These are phyloP conservation scores for Umbelopsis sp. DNA, from an alignment of 192 early-diverging fungal genomes.

Conservation along the genomic window DNA sequence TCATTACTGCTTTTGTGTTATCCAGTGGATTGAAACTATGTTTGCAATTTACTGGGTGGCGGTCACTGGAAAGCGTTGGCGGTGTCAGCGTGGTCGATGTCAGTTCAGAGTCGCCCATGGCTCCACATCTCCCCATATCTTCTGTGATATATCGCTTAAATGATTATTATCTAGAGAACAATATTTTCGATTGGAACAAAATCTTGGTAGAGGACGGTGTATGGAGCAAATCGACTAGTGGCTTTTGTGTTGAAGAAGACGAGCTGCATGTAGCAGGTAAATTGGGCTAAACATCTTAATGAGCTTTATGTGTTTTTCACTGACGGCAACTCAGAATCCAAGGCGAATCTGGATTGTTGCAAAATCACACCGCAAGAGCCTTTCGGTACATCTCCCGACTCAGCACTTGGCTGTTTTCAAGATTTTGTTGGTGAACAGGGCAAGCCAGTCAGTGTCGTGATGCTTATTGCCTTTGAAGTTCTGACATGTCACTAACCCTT, in stretches of 20 bases:
- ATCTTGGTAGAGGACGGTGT: constrained; percentile 37
- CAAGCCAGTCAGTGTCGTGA: background rate
- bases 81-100: constrained; percentile 68
- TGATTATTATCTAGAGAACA: constrained; percentile 30
- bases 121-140: constrained; percentile 43
- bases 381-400: constrained; percentile 55
- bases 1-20: constrained; percentile 43
- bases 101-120: constrained; percentile 48
- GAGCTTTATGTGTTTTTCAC: background rate
- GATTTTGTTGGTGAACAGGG: background rate
- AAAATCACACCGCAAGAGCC: constrained; percentile 52
- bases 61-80: constrained; percentile 46
- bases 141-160: constrained; percentile 42
- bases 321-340: background rate
- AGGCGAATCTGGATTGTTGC: constrained; percentile 56
- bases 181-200: constrained; percentile 50
- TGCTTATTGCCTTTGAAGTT: background rate
- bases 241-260: constrained; percentile 51
- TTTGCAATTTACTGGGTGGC: constrained; percentile 53
- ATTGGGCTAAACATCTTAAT: background rate
- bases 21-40: constrained; percentile 45
- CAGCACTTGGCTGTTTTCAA: constrained; percentile 54
- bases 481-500: background rate
- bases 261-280: constrained; percentile 35
- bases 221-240: constrained; percentile 28